phyloP scores from a whole-genome alignment of 345 rosid species.

The Gossypium bickii region DNA sequence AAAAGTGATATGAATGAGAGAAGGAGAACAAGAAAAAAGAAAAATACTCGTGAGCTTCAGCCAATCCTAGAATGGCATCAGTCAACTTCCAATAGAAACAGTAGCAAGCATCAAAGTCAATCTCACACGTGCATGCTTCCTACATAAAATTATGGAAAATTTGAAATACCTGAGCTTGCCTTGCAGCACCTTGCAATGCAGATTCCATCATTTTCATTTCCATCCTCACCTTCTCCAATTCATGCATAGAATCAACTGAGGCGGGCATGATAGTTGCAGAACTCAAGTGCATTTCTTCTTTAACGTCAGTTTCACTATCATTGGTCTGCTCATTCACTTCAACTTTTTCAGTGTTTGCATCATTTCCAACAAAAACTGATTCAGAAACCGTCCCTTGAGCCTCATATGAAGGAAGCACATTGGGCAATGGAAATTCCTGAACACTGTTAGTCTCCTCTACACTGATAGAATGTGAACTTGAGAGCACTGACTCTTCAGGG shows the following conservation, averaged over 20 bases:
- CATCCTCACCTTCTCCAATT: constrained; percentile 70
- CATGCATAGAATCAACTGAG: constrained; percentile 38
- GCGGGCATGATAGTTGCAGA: constrained; percentile 42
- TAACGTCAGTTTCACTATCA: constrained; percentile 35
- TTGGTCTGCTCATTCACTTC: constrained; percentile 33
- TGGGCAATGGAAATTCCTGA: constrained; percentile 31
- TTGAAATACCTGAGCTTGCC: constrained; percentile 93
- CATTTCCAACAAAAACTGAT: constrained; percentile 34
- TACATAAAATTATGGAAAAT: neutral
- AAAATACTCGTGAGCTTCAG: neutral
- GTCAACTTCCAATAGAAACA: neutral
- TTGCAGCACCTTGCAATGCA: constrained; percentile 98
- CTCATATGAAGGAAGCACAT: constrained; percentile 39
- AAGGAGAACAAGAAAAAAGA: neutral
- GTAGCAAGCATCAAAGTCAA: neutral
- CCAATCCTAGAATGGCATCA: neutral
- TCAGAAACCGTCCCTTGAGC: constrained; percentile 39
- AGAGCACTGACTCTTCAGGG: constrained; percentile 22
- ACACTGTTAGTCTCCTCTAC: constrained; percentile 32
- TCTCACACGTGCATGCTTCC: neutral
- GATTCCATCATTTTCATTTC: constrained; percentile 95
- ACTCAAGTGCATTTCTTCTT: constrained; percentile 40
- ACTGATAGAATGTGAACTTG: constrained; percentile 28
- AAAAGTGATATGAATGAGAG: neutral
- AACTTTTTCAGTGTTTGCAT: constrained; percentile 15